A percentile compares a stretch with the other conserved stretches of the same genome.
phyloP scores from a whole-genome alignment of 2,329 filamentous ascomycete species.

The Xylariaceae sp. region DNA sequence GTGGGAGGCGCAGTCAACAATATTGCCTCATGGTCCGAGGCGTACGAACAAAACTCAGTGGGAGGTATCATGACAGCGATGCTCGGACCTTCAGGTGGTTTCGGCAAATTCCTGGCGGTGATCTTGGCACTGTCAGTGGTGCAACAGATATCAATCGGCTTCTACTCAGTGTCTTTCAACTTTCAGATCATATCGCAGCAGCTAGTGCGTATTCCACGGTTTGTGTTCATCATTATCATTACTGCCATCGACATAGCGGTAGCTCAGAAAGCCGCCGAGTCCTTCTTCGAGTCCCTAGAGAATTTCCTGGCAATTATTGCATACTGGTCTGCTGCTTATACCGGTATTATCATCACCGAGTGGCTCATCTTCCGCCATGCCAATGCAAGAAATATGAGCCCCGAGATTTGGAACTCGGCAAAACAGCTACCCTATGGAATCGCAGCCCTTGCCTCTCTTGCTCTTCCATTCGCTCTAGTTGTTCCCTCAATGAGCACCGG shows the following conservation, averaged over 20 bases:
- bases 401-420: slow-evolving; percentile 35
- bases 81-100: slow-evolving; percentile 53
- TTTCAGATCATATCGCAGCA: slow-evolving; percentile 58
- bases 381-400: slow-evolving; percentile 32
- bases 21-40: slow-evolving; percentile 48
- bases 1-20: slow-evolving; percentile 57
- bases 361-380: slow-evolving; percentile 35
- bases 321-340: slow-evolving; percentile 55
- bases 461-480: slow-evolving; percentile 42
- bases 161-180: slow-evolving; percentile 61
- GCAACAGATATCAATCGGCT: slow-evolving; percentile 55
- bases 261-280: slow-evolving; percentile 49
- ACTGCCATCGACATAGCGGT: slow-evolving; percentile 58
- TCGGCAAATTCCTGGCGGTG: slow-evolving; percentile 59
- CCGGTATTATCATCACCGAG: slow-evolving; percentile 43
- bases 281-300: slow-evolving; percentile 54
- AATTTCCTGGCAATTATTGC: slow-evolving; percentile 55
- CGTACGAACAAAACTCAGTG: slow-evolving; percentile 49
- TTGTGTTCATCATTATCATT: slow-evolving; percentile 53
- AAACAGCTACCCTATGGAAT: slow-evolving; percentile 36
- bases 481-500: slow-evolving; percentile 58
- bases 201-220: slow-evolving; percentile 53
- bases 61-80: slow-evolving; percentile 59
- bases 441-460: slow-evolving; percentile 35
- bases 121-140: slow-evolving; percentile 54